Evolutionary conservation across 768 basidiomycete genomes (phyloP).

Genomic region (Tulasnella sp.): DNA sequence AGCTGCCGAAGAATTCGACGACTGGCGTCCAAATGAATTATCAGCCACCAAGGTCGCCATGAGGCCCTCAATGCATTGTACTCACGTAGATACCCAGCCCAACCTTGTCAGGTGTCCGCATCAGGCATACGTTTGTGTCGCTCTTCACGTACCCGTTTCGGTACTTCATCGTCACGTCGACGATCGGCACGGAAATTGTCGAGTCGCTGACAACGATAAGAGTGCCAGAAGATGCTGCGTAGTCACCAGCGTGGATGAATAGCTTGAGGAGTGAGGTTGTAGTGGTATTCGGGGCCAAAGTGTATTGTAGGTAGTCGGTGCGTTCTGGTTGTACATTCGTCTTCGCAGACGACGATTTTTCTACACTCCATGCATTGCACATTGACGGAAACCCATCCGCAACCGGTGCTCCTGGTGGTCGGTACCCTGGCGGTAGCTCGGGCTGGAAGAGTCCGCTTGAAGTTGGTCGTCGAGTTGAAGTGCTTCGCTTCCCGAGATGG

Average conservation of each 20-base stretch:
- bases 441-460: constrained; percentile 4
- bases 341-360: neutral
- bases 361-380: constrained; percentile 19
- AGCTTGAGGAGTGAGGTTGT: neutral
- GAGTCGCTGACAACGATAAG: constrained; percentile 20
- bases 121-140: constrained; percentile 23
- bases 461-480: neutral
- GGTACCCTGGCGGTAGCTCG: constrained; percentile 3
- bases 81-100: constrained; percentile 28
- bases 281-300: constrained; percentile 7
- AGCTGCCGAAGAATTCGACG: constrained; percentile 13
- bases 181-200: neutral
- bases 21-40: neutral
- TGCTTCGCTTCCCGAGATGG: neutral
- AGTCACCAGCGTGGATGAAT: constrained; percentile 18
- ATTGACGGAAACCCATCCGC: constrained; percentile 6
- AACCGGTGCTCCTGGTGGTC: constrained; percentile 19
- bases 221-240: constrained; percentile 19
- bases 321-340: constrained; percentile 18
- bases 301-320: constrained; percentile 17
- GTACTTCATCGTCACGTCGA: constrained; percentile 28
- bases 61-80: neutral
- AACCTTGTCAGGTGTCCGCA: constrained; percentile 19
- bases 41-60: neutral
- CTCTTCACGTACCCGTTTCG: constrained; percentile 7